Base-by-base conservation (phyloP, 108 stramenopile genomes). In the Schizochytrium sp. region DNA sequence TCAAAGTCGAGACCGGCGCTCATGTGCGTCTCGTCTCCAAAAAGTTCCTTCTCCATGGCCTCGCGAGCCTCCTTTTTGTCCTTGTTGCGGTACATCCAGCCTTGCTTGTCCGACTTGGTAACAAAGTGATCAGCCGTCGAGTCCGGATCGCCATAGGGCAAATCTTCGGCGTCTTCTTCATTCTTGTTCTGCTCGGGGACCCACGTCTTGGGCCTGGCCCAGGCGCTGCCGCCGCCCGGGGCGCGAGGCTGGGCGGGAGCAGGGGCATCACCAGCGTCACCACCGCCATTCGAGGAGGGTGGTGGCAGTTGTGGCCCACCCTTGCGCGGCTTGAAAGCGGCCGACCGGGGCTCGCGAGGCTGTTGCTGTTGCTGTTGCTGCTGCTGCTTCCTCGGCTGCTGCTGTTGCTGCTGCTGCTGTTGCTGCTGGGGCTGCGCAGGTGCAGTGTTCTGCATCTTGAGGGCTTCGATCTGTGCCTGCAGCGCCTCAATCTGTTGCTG, bases 1-100 rank as follows among this genome's bases (percentile, higher is more conserved):
- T 98, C 97, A 91, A 99, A 99, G 94, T 99, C 98, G 95, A 99
- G 98, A n/a, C 99, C 99, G n/a, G 97, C 94, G 23, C 96, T 97
- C 90, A 97, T 96, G 63, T 96, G 93, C 25, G 91, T 91, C 23
- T 60, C 57, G n/a, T 60, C 88, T 28, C 88, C 63, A 88, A 94
- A 94, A 34, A 94, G 69, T 51, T 93, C 58, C 16, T 71, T 48
- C 89, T 94, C 94, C 19, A 94, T 83, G 25, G 45, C 48, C 48
- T 83, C 76, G 76, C 76, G 90, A 19, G 92, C 92, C 57, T 76
- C 72, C 88, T 92, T 90, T 44, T 69, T 90, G 34, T 90, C 34
- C 90, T 87, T 55, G 71, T 90, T 90, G 5, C 93, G 93, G 88
- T 93, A 92, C 89, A 94, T 93, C 76, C 51, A 53, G 44, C 93